phyloP scores from a whole-genome alignment of 805 yeast genomes.

The Metschnikowia dekortorum region DNA sequence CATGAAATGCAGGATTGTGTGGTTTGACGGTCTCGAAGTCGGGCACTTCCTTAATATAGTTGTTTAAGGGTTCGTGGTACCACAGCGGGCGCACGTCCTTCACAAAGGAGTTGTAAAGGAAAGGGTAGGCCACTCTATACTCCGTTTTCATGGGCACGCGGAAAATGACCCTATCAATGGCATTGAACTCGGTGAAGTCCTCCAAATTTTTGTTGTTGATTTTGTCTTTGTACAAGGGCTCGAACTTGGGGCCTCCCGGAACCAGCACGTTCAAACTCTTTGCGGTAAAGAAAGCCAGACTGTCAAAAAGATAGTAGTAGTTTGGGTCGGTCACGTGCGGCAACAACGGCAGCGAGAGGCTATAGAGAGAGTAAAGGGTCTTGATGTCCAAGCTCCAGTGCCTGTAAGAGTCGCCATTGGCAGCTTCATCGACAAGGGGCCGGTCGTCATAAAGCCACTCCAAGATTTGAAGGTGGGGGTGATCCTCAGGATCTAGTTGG shows the following conservation, averaged over 20 bases:
- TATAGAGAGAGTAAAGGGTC: conserved; percentile 60
- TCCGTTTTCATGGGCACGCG: conserved; percentile 76
- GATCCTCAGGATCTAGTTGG: conserved; percentile 55
- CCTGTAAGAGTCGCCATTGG: conserved; percentile 73
- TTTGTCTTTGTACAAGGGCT: conserved; percentile 67
- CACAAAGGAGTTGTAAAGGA: conserved; percentile 73
- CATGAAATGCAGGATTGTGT: conserved; percentile 47
- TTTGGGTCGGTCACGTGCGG: conserved; percentile 57
- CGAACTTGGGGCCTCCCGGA: conserved; percentile 96
- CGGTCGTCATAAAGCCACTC: conserved; percentile 81
- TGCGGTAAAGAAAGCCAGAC: conserved; percentile 79
- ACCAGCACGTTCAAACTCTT: conserved; percentile 82
- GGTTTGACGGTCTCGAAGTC: conserved; percentile 7
- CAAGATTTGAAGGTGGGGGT: conserved; percentile 52
- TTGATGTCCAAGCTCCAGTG: conserved; percentile 62
- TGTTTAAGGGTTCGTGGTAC: conserved; percentile 62
- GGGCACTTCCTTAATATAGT: conserved; percentile 43
- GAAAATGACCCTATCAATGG: conserved; percentile 81
- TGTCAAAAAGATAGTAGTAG: conserved; percentile 68
- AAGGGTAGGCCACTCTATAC: conserved; percentile 82
- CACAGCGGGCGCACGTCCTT: conserved; percentile 56
- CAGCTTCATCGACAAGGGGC: conserved; percentile 59
- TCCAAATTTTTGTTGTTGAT: conserved; percentile 57
- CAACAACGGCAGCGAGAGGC: conserved; percentile 67
- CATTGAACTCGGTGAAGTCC: conserved; percentile 86